Conservation (phyloP, 768 basidiomycete species). For the Chlorophyllum brunneum region DNA sequence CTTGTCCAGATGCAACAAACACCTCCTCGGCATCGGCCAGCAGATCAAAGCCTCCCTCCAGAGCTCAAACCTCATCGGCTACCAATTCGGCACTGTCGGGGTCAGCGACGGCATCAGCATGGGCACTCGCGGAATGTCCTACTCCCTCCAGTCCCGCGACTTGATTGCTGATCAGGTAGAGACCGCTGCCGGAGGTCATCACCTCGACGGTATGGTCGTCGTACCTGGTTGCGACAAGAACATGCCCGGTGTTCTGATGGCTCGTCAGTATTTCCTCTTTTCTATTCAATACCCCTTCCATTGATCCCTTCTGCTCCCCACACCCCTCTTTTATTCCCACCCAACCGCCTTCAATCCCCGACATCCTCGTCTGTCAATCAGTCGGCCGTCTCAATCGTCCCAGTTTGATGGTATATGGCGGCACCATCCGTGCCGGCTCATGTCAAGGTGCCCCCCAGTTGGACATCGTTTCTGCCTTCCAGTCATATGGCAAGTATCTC, state of each 20-base stretch:
- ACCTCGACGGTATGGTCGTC: conserved; percentile 97
- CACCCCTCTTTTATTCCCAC: conserved; percentile 14
- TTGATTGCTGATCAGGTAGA: conserved; percentile 97
- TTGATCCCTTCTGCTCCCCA: no score
- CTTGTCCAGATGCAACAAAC: conserved; percentile 81
- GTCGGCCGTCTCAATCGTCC: conserved; percentile 95
- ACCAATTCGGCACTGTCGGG: conserved; percentile 96
- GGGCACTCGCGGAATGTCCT: conserved; percentile 92
- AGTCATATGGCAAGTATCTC: conserved; percentile 93
- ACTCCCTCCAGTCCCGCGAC: conserved; percentile 96
- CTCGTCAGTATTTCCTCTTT: conserved; percentile 49
- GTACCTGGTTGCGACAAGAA: conserved; percentile 99
- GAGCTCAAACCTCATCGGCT: conserved; percentile 75
- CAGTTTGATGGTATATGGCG: conserved; percentile 97
- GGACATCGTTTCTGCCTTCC: conserved; percentile 97
- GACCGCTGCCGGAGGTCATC: conserved; percentile 93
- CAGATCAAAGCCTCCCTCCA: conserved; percentile 78
- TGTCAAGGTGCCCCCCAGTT: conserved; percentile 86
- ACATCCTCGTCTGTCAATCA: conserved; percentile 23
- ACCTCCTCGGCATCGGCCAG: conserved; percentile 86
- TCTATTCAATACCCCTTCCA: not conserved
- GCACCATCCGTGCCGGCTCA: conserved; percentile 88
- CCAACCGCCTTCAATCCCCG: conserved; percentile 9
- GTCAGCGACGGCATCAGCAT: conserved; percentile 99
- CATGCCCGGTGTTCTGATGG: conserved; percentile 99